phyloP scores from a whole-genome alignment of 805 yeast species.

The Suhomyces sp. region DNA sequence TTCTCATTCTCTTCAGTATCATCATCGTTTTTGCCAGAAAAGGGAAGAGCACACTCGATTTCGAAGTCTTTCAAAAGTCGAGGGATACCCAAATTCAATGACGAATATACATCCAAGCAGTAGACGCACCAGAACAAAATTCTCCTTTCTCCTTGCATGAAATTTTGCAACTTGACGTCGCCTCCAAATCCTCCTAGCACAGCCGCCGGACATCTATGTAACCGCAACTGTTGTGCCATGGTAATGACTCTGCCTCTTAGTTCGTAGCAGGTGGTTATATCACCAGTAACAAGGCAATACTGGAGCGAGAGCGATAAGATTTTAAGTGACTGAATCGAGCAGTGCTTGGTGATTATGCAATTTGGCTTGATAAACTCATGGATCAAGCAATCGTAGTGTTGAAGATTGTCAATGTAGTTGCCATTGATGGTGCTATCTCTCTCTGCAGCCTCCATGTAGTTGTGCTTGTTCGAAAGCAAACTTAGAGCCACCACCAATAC shows the following conservation, averaged over 20 bases:
- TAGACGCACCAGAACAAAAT: conserved; percentile 83
- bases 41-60: conserved; percentile 83
- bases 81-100: conserved; percentile 80
- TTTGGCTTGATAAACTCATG: conserved; percentile 61
- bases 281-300: conserved; percentile 71
- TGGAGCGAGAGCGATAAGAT: conserved; percentile 64
- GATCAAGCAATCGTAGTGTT: conserved; percentile 58
- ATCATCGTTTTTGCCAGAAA: conserved; percentile 44
- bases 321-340: conserved; percentile 69
- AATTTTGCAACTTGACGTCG: conserved; percentile 45
- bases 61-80: conserved; percentile 75
- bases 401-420: conserved; percentile 23
- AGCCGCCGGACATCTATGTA: conserved; percentile 85
- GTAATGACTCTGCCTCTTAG: conserved; percentile 72
- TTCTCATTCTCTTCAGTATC: conserved; percentile 47
- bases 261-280: conserved; percentile 68
- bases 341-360: conserved; percentile 51
- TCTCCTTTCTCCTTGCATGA: conserved; percentile 81
- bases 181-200: conserved; percentile 41
- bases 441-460: conserved; percentile 12
- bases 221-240: conserved; percentile 80
- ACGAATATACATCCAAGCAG: conserved; percentile 69
- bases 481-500: conserved; percentile 49
- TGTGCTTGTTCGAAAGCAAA: conserved; percentile 41
- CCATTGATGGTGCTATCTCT: conserved; percentile 13